Base-by-base conservation (phyloP, 352 stramenopile species). In the Pythium volutum region DNA sequence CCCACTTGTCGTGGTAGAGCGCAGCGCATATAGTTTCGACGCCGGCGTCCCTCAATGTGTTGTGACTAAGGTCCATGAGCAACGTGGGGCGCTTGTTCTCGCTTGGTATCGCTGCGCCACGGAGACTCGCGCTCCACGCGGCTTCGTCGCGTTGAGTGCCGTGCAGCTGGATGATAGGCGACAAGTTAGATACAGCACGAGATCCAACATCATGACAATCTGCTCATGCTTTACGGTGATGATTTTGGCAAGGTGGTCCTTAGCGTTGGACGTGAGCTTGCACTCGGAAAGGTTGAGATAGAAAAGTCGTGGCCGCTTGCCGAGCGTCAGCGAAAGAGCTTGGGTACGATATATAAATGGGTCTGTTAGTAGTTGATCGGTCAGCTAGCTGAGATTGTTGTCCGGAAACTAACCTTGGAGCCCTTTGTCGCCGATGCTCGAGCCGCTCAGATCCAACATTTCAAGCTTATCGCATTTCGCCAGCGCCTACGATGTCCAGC, bases 1-100 rank as follows among this genome's bases (percentile, higher is more conserved):
- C 25, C 79, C 79, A 89, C 55, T 87, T 89, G 65, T 89, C 77
- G 57, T 84, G 77, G 43, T 73, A 81, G 25, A 89, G 79, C n/a
- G 72, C 70, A 27, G 76, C 69, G 41, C 62, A 75, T n/a, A 88
- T 65, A 15, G 65, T 52, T 58, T 79, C 67, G 12, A 68, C 62
- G 5, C 64, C 55, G 9, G 70, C 58, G 41, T 87, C 79, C 5
- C 77, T 72, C 7, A 88, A 55, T 1, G 63, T 48, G 33, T 88
- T 88, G 5, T 71, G 57, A 5, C 69, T 81, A 14, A 88, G 54
- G 63, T 88, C 77, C 1, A 88, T 52, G 33, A 88, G 42, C 4
- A 79, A 25, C 6, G 62, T 53, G 4, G 71, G 71, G 2, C 55
- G 53, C 4, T 46, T 43, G 14, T 26, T 39, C 2, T 50, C 26